phyloP scores from a whole-genome alignment of 1,139 yeast genomes.

The Sugiyamaella novakii region DNA sequence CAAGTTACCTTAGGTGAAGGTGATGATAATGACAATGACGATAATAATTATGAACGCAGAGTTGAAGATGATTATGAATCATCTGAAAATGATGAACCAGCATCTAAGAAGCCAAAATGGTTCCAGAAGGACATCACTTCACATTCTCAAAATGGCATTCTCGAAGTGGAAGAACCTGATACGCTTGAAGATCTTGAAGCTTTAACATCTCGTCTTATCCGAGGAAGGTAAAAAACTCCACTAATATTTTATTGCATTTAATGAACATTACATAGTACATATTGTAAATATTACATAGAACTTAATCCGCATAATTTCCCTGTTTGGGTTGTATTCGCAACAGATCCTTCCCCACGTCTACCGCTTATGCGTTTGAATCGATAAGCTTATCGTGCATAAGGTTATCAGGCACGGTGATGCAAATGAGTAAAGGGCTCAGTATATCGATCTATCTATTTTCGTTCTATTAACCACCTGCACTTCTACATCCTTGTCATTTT shows the following conservation, averaged over 20 bases:
- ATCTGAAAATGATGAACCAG: slow-evolving; percentile 19
- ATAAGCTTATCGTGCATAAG: background rate
- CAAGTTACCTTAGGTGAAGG: slow-evolving; percentile 40
- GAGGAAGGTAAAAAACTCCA: slow-evolving; percentile 10
- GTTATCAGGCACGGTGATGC: too few relatives aligned
- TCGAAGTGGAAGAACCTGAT: slow-evolving; percentile 85
- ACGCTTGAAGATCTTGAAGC: slow-evolving; percentile 93
- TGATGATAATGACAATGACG: slow-evolving; percentile 30
- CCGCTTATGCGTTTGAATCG: too few relatives aligned
- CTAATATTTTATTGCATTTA: slow-evolving; percentile 10
- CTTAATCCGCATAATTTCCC: background rate
- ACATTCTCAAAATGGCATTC: slow-evolving; percentile 42
- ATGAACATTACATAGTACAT: too few relatives aligned
- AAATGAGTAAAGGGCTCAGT: too few relatives aligned
- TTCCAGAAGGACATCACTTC: slow-evolving; percentile 44
- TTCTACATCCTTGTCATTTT: background rate
- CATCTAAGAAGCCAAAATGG: slow-evolving; percentile 30
- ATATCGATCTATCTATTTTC: too few relatives aligned
- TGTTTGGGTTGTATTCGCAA: background rate
- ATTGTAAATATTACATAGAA: slow-evolving; percentile 8
- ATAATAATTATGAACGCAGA: slow-evolving; percentile 25
- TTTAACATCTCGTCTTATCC: slow-evolving; percentile 68
- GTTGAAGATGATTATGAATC: slow-evolving; percentile 21
- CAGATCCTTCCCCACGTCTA: too few relatives aligned
- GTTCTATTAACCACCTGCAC: too few relatives aligned